These are phyloP conservation scores for Pestalotiopsis sp. DNA, from an alignment of 2,329 filamentous ascomycete species.

Conservation along the genomic window DNA sequence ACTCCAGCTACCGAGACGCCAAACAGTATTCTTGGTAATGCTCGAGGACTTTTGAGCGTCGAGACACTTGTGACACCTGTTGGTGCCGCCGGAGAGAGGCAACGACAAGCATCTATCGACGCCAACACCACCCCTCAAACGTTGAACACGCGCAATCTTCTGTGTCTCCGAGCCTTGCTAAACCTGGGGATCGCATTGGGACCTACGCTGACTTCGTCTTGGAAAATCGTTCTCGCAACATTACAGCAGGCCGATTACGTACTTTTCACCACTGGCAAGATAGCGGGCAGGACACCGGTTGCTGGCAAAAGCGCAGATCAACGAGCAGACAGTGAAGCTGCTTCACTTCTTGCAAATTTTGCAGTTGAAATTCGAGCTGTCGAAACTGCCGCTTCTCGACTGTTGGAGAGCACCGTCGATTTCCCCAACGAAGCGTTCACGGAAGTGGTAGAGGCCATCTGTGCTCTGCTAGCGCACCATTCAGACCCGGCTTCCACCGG, in stretches of 20 bases:
- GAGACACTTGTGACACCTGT: conserved; percentile 67
- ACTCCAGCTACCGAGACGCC: conserved; percentile 52
- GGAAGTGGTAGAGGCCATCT: conserved; percentile 75
- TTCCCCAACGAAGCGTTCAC: conserved; percentile 84
- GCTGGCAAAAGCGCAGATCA: conserved; percentile 47
- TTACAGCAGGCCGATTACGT: conserved; percentile 92
- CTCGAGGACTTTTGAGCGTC: conserved; percentile 72
- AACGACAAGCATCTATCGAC: conserved; percentile 62
- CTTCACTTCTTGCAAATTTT: conserved; percentile 64
- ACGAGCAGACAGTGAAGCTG: conserved; percentile 52
- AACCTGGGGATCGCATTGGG: conserved; percentile 95
- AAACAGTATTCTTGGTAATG: conserved; percentile 67
- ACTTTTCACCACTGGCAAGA: conserved; percentile 65
- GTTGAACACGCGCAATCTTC: conserved; percentile 83
- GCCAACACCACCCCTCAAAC: conserved; percentile 43
- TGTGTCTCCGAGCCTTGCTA: conserved; percentile 88
- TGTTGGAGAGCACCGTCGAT: conserved; percentile 90
- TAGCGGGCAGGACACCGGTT: conserved; percentile 52
- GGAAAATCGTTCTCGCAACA: conserved; percentile 90
- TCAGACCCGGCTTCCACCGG: conserved; percentile 28
- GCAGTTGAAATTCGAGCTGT: conserved; percentile 83
- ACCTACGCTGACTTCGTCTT: conserved; percentile 80
- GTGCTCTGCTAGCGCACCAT: conserved; percentile 63
- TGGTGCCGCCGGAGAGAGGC: conserved; percentile 58
- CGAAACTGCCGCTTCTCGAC: conserved; percentile 79